These are phyloP conservation scores for Hyaloperonospora brassicae DNA, from an alignment of 352 stramenopile species.

Conservation along the genomic window DNA sequence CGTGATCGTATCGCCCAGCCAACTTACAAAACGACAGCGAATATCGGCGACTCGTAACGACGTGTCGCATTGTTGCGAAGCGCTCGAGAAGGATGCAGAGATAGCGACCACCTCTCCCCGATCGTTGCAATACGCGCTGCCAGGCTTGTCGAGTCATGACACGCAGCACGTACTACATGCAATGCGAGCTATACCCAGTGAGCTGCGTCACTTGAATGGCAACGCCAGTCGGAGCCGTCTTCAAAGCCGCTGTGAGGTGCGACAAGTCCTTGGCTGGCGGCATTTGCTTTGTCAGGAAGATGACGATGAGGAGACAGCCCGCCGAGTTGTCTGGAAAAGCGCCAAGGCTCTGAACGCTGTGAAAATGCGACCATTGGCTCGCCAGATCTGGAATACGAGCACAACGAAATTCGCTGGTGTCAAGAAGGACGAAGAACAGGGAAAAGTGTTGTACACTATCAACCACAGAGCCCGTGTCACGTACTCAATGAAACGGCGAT, in stretches of 20 bases:
- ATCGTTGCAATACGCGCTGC: constrained; percentile 35
- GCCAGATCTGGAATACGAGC: constrained; percentile 31
- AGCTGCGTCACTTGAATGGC: constrained; percentile 34
- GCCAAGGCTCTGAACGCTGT: constrained; percentile 32
- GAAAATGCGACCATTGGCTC: constrained; percentile 27
- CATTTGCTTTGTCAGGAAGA: constrained; percentile 34
- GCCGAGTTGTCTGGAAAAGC: constrained; percentile 36
- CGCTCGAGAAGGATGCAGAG: too few relatives aligned
- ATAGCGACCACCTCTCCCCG: background rate
- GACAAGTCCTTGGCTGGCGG: constrained; percentile 32
- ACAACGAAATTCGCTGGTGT: too few relatives aligned
- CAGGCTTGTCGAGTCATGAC: constrained; percentile 30
- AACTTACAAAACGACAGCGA: too few relatives aligned
- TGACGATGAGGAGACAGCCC: constrained; percentile 13
- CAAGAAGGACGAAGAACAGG: constrained; percentile 4
- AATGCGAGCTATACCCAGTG: constrained; percentile 29
- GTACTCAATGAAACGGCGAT: constrained; percentile 18
- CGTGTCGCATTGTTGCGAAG: too few relatives aligned
- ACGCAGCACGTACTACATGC: constrained; percentile 29
- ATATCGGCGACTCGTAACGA: too few relatives aligned
- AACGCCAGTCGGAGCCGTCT: constrained; percentile 15
- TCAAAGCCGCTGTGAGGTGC: constrained; percentile 13
- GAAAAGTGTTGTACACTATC: constrained; percentile 30
- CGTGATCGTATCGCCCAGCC: too few relatives aligned
- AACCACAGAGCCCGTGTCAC: constrained; percentile 29